phyloP scores from a whole-genome alignment of 805 yeast species.

The Maudiozyma pseudohumilis region DNA sequence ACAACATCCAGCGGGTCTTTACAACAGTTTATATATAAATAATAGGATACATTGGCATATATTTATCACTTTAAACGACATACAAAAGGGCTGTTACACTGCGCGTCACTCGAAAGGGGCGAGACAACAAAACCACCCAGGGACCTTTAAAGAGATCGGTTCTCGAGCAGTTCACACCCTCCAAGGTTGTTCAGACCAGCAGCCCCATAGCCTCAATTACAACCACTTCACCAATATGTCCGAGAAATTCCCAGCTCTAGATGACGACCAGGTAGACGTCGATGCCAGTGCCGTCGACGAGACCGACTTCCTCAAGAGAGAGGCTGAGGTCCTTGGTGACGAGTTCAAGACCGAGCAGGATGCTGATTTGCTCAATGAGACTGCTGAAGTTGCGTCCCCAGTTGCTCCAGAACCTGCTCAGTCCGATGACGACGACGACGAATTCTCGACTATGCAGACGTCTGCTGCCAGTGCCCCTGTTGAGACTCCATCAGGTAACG shows the following conservation, averaged over 20 bases:
- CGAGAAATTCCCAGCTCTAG: constrained; percentile 68
- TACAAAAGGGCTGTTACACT: too few relatives aligned
- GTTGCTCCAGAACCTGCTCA: constrained; percentile 47
- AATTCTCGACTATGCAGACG: constrained; percentile 25
- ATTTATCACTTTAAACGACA: background rate
- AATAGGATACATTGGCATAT: background rate
- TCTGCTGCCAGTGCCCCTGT: constrained; percentile 12
- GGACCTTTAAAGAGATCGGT: too few relatives aligned
- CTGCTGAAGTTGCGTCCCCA: background rate
- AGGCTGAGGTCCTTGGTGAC: constrained; percentile 57
- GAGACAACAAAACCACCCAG: background rate
- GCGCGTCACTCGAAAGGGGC: too few relatives aligned
- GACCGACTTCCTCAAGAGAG: constrained; percentile 58
- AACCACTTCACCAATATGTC: constrained; percentile 42
- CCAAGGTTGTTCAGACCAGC: too few relatives aligned
- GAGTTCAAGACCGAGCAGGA: constrained; percentile 63
- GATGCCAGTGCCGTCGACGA: constrained; percentile 30
- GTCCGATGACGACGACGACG: constrained; percentile 38
- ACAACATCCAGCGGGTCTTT: background rate
- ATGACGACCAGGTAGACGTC: constrained; percentile 32
- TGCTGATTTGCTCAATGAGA: constrained; percentile 32
- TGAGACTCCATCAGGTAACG: constrained; percentile 13
- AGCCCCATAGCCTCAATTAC: too few relatives aligned
- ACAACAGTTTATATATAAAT: background rate
- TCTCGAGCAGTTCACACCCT: background rate